Evolutionary conservation across 345 rosid species (phyloP).

Genomic region (Murraya koenigii): DNA sequence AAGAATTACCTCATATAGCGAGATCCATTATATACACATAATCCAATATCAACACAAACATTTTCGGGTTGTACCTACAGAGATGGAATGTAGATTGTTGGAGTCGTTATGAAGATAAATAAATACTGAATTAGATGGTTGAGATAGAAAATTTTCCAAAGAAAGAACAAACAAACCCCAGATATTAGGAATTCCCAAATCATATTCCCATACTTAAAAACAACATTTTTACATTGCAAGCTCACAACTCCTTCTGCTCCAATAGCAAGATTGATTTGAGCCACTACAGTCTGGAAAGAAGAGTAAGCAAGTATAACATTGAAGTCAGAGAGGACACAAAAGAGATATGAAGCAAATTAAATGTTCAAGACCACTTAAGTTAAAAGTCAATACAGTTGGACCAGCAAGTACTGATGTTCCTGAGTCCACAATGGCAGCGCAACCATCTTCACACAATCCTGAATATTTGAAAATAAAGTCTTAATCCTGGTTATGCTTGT

Average conservation of each 20-base stretch:
- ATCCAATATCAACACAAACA: conserved; percentile 48
- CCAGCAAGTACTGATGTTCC: conserved; percentile 57
- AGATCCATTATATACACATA: conserved; percentile 34
- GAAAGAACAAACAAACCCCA: conserved; percentile 39
- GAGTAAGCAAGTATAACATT: conserved; percentile 5
- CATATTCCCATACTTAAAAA: conserved; percentile 33
- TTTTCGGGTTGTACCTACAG: conserved; percentile 48
- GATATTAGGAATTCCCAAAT: conserved; percentile 46
- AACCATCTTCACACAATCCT: conserved; percentile 42
- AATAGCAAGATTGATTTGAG: conserved; percentile 53
- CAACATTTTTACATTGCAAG: conserved; percentile 44
- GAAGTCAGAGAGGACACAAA: not conserved
- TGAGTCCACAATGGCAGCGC: conserved; percentile 56
- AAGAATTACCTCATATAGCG: conserved; percentile 16
- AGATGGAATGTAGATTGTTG: not conserved
- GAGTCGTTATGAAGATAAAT: not conserved
- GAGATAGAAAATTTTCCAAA: not conserved
- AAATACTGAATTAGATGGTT: not conserved
- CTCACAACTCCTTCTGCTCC: conserved; percentile 52
- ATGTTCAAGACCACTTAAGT: not conserved
- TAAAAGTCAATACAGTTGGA: conserved; percentile 46
- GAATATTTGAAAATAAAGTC: conserved; percentile 15
- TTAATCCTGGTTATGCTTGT: not conserved
- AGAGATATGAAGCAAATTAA: not conserved
- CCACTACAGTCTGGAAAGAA: conserved; percentile 36